phyloP scores from a whole-genome alignment of 2,329 filamentous ascomycete species.

The Ceratocystis huliohia region DNA sequence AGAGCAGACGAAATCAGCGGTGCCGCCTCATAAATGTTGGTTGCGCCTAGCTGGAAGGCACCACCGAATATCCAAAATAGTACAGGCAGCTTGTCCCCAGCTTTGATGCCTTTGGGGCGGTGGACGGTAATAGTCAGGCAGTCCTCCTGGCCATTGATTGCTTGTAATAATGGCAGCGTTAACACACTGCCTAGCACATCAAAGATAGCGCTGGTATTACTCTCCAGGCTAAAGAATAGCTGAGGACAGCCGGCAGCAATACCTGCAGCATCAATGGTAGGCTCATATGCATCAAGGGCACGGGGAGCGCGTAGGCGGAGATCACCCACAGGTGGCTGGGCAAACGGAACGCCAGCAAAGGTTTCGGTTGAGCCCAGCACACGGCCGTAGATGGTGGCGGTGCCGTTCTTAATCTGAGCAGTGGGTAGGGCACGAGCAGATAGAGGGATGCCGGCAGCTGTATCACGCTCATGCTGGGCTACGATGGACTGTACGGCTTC shows the following conservation, averaged over 20 bases:
- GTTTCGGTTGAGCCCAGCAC: conserved; percentile 34
- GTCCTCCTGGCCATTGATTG: conserved; percentile 36
- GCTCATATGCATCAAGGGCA: conserved; percentile 36
- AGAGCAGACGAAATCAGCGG: conserved; percentile 29
- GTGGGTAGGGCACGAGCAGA: conserved; percentile 7
- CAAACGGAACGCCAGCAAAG: conserved; percentile 53
- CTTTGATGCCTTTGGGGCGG: conserved; percentile 33
- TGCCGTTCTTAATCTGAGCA: background rate
- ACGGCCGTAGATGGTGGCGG: conserved; percentile 23
- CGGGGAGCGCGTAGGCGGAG: conserved; percentile 50
- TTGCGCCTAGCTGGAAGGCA: conserved; percentile 32
- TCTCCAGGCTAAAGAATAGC: conserved; percentile 37
- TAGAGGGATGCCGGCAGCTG: conserved; percentile 15
- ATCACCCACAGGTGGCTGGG: conserved; percentile 43
- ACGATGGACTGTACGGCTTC: conserved; percentile 7
- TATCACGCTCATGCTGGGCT: conserved; percentile 4
- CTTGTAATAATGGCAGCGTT: conserved; percentile 35
- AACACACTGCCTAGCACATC: conserved; percentile 31
- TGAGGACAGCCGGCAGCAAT: conserved; percentile 45
- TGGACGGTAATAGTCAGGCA: conserved; percentile 39
- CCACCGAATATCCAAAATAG: conserved; percentile 47
- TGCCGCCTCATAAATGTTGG: conserved; percentile 30
- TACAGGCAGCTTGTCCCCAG: conserved; percentile 38
- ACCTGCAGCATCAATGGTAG: conserved; percentile 40
- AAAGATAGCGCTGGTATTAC: conserved; percentile 25